phyloP scores from a whole-genome alignment of 2,329 filamentous ascomycete species.

The Phoma sp. region DNA sequence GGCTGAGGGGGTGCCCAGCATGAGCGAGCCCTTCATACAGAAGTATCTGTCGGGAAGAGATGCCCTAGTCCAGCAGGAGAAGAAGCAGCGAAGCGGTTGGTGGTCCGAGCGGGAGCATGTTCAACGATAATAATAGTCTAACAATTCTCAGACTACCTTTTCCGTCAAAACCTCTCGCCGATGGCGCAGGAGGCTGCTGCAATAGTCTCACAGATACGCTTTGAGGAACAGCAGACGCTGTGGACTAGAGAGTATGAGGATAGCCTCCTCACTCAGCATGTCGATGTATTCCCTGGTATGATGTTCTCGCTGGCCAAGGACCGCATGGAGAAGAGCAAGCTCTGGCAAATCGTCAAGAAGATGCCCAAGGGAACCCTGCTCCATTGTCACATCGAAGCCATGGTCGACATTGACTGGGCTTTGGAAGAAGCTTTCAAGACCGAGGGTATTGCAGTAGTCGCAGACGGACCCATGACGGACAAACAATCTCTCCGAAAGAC shows the following conservation, averaged over 20 bases:
- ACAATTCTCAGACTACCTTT: conserved; percentile 65
- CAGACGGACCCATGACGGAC: conserved; percentile 63
- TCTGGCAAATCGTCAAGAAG: conserved; percentile 82
- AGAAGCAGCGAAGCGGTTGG: conserved; percentile 79
- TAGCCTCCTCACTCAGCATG: conserved; percentile 66
- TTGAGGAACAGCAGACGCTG: conserved; percentile 74
- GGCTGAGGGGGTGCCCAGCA: conserved; percentile 49
- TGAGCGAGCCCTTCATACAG: conserved; percentile 76
- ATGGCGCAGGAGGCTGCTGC: conserved; percentile 77
- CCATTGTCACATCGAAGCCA: conserved; percentile 89
- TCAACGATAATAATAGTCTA: conserved; percentile 22
- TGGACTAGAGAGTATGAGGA: conserved; percentile 80
- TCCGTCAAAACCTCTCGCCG: conserved; percentile 76
- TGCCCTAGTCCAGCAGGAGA: conserved; percentile 79
- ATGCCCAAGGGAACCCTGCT: conserved; percentile 90
- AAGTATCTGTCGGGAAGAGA: conserved; percentile 80
- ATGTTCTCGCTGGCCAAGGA: conserved; percentile 88
- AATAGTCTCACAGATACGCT: conserved; percentile 80
- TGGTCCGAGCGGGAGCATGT: conserved; percentile 19
- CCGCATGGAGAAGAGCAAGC: conserved; percentile 81
- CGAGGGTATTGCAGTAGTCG: conserved; percentile 74
- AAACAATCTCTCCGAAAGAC: conserved; percentile 61
- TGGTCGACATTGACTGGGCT: conserved; percentile 85
- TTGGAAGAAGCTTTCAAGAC: conserved; percentile 73
- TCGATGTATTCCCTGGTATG: conserved; percentile 82